Evolutionary conservation across 2,329 filamentous ascomycete genomes (phyloP), one percentile per base, ranked within the genome.

Genomic region (Lasiodiplodia theobromae): DNA sequence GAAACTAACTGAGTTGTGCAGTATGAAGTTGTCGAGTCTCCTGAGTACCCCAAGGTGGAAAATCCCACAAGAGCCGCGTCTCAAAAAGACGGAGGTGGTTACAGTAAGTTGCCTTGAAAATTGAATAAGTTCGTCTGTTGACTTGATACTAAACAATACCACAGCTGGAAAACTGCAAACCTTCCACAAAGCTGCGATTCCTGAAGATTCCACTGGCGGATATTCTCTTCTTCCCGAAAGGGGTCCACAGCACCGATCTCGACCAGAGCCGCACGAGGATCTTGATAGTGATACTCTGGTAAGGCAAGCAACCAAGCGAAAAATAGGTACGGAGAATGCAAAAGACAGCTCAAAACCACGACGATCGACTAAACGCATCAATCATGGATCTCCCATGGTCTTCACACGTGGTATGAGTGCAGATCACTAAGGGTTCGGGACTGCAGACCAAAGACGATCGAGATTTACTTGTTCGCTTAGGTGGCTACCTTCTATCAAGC

Each of bases 361-460:
- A 21, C 54, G 18, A 11, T n/a, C 18, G 4, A 31, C 34, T 14
- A 21, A 38, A 23, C 54, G 34, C 54, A 38, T 12, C n/a, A 18
- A 57, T 12, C 31, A 57, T 38, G 54, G 7, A 12, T 57, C 54
- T 25, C 54, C 54, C 10, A 23, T 12, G 54, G 34, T 16, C 37
- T 57, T 57, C 25, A 38, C 31, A 2, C 54, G 54, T 21, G 54
- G 54, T 5, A 57, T 57, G 54, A 57, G 54, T 21, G 54, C 54
- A 18, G 54, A 57, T n/a, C n/a, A 23, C 14, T 47, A 21, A 11
- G 21, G 3, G 11, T 11, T 6, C 31, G 11, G 3, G 31, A 40
- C 18, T 11, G 44, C 8, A 57, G 10, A 4, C 38, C 14, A 12
- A 23, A 18, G 3, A 3, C 21, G n/a, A 2, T 25, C 34, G 11